Base-by-base conservation (phyloP, 2,329 filamentous ascomycete species). In the Lecanicillium sp. region DNA sequence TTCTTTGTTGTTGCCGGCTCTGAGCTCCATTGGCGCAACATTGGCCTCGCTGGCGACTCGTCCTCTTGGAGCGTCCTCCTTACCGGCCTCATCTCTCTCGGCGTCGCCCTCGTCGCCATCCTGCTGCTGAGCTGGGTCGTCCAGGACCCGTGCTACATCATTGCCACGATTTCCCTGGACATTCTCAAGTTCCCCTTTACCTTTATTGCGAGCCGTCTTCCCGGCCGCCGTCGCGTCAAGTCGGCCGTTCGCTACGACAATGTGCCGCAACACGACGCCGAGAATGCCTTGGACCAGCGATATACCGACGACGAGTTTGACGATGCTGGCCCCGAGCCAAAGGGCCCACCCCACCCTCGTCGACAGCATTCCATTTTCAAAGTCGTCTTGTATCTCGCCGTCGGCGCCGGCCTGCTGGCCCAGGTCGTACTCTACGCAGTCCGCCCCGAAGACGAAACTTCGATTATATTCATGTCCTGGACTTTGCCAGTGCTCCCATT, bases 391-490 rank as follows among this genome's bases (percentile, higher is more conserved):
- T 48, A 52, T 30, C 9, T 46, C 6, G 12, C 46, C 4, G 37
- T 51, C 11, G 37, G 29, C 12, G 15, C 45, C 5, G 29, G 27
- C 0, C 29, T 57, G n/a, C 14, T 51, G 1, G 45, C 44, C 9
- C 50, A 54, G 27, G 16, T 50, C 8, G 25, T 56, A 12, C 37
- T 48, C 2, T 41, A 45, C 3, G 12, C 48, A 3, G 34, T 50
- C 12, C 52, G 59, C 9, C 59, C 58, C 0, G n/a, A n/a, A n/a
- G 32, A 45, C 11, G 52, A 58, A 16, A 48, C 48, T 35, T 54
- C 58, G 3, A 42, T 62, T 9, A 48, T 49, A 6, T 62, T 58
- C 44, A 48, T 62, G 38, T 62, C 59, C 0, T 62, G 58, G 54
- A 60, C 58, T 1, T 42, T 54, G 3, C 48, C 48, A 2, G 32